These are phyloP conservation scores for Apiospora hydei DNA, from an alignment of 2,329 filamentous ascomycete genomes.

Conservation along the genomic window DNA sequence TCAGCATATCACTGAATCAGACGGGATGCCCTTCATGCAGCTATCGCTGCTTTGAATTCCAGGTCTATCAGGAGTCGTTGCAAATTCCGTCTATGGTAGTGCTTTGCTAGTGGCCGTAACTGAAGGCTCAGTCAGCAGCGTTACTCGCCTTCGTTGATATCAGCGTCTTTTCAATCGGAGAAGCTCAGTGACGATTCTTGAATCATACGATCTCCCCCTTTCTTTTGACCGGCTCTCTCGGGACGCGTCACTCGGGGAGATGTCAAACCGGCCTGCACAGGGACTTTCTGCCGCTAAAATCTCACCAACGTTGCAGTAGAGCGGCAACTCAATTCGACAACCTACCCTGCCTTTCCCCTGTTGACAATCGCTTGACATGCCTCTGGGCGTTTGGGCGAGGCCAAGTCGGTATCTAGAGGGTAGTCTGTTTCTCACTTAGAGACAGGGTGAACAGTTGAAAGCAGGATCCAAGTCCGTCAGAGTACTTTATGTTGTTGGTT, in stretches of 20 bases:
- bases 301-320: neutral
- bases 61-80: too few species aligned
- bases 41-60: neutral
- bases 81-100: neutral
- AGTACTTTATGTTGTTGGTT: too few species aligned
- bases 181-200: neutral
- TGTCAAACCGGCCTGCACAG: neutral
- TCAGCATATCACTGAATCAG: too few species aligned
- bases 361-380: neutral
- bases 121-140: neutral
- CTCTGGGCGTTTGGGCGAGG: neutral
- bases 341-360: neutral
- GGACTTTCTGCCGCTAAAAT: neutral
- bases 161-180: neutral
- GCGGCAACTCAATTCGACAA: neutral
- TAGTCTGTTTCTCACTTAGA: neutral
- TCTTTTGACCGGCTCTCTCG: neutral
- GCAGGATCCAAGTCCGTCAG: too few species aligned
- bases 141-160: too few species aligned
- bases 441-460: neutral
- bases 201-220: neutral
- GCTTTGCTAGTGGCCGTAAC: neutral
- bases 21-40: neutral
- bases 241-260: neutral
- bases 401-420: neutral